phyloP scores from a whole-genome alignment of 306 rosid species.

The Arachis hypogaea region DNA sequence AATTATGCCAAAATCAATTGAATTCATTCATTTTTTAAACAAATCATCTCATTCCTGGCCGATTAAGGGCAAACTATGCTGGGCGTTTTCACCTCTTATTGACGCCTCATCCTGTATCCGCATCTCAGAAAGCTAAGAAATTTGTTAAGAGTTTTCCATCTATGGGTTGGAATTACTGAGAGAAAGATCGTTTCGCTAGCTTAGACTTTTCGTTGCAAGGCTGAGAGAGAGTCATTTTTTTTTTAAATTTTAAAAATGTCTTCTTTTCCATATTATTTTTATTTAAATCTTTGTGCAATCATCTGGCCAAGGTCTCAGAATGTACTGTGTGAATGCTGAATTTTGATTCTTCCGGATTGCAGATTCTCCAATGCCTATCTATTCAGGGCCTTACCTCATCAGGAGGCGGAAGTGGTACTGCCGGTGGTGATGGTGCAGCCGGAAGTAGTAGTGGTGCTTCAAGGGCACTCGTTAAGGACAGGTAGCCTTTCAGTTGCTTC shows the following conservation, averaged over 20 bases:
- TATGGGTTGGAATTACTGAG: background rate
- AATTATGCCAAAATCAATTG: background rate
- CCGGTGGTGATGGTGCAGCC: constrained; percentile 47
- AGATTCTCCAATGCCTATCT: constrained; percentile 90
- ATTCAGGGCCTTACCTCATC: constrained; percentile 92
- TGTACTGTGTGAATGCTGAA: constrained; percentile 30
- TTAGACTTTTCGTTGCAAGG: background rate
- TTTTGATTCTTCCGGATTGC: constrained; percentile 45
- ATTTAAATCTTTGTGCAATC: constrained; percentile 16
- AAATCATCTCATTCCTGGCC: too few species aligned
- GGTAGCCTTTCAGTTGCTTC: constrained; percentile 46
- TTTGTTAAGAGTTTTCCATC: background rate
- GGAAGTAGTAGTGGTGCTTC: constrained; percentile 94
- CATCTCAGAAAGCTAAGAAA: too few species aligned
- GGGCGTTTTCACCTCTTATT: too few species aligned
- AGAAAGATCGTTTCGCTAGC: background rate
- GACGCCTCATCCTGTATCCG: too few species aligned
- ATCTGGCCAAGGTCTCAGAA: background rate
- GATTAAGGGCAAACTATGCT: too few species aligned
- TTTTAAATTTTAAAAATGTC: too few species aligned
- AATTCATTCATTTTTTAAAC: too few species aligned
- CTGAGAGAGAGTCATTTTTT: background rate
- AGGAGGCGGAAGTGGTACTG: constrained; percentile 48
- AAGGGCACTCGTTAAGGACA: constrained; percentile 84
- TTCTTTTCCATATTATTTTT: background rate